These are phyloP conservation scores for Monosporascus ibericus DNA, from an alignment of 2,329 filamentous ascomycete genomes.

Conservation along the genomic window DNA sequence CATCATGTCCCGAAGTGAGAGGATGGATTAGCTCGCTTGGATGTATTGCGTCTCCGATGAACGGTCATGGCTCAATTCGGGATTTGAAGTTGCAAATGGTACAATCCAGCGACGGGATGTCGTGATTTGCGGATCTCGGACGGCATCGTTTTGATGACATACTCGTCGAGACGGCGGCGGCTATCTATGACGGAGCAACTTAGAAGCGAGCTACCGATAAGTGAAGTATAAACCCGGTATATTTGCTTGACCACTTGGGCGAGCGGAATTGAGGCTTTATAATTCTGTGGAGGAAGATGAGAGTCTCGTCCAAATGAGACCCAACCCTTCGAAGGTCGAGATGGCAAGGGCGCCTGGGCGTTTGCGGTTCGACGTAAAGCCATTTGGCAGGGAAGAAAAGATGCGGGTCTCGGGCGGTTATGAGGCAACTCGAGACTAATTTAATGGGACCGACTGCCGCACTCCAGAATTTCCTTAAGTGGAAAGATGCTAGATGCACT, in stretches of 20 bases:
- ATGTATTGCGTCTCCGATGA: neutral
- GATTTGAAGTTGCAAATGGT: neutral
- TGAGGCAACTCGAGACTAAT: neutral
- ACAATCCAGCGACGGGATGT: neutral
- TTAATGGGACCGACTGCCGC: neutral
- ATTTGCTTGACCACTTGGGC: neutral
- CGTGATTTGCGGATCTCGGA: slow-evolving; percentile 2
- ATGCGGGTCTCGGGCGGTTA: neutral
- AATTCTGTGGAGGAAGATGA: no score
- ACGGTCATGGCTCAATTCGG: neutral
- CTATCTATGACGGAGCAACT: neutral
- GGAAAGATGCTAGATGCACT: neutral
- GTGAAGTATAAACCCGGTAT: neutral
- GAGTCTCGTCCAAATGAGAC: no score
- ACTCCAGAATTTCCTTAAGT: neutral
- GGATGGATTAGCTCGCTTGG: no score
- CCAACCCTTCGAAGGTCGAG: neutral
- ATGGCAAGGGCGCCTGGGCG: neutral
- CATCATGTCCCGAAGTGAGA: no score
- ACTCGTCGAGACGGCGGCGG: neutral
- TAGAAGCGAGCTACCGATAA: neutral
- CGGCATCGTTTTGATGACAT: neutral
- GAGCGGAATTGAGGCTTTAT: no score
- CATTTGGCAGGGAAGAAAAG: neutral
- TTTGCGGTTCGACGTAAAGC: neutral